Base-by-base conservation (phyloP, 768 basidiomycete species). In the Hericium erinaceus region DNA sequence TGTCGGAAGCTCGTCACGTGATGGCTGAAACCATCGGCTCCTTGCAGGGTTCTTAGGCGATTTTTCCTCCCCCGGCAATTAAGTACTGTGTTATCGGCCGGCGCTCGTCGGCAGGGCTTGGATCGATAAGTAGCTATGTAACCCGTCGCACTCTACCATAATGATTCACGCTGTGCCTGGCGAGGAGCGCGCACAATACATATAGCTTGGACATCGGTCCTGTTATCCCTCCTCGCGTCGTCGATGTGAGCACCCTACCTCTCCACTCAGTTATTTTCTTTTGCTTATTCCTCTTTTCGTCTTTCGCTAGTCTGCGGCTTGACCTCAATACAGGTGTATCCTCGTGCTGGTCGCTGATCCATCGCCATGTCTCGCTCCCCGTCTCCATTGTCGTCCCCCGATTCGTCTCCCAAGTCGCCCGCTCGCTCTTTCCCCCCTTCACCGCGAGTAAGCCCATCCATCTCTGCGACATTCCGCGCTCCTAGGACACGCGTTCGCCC, bases 401-500 rank as follows among this genome's bases (percentile, higher is more conserved):
- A 46, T 18, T 51, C 49, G 4, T 24, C 49, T 4, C 49, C 26
- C 44, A 18, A 46, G n/a, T 51, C 44, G 13, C 55, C 61, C 49
- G 49, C 59, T 11, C 53, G 54, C 44, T 55, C 60, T 11, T 22
- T 22, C 3, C 22, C 18, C 15, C 22, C n/a, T 13, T 22, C 41
- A 13, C 44, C 41, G 39, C 54, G 28, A 18, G 20, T n/a, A 16
- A 38, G n/a, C 33, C 58, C 61, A 38, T 54, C 61, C 12, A 6
- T 40, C n/a, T 37, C 54, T 7, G 8, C n/a, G 26, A 26, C 57
- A 37, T 55, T 18, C 33, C 62, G 61, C 40, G 48, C 57, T 24
- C 57, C 60, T 4, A 60, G 57, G 13, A 41, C 56, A 39, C 60
- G 48, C 16, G 57, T 57, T 18, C 57, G 60, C 39, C 39, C 62